These are phyloP conservation scores for Epichloe gansuensis DNA, from an alignment of 2,329 filamentous ascomycete species.

Conservation along the genomic window DNA sequence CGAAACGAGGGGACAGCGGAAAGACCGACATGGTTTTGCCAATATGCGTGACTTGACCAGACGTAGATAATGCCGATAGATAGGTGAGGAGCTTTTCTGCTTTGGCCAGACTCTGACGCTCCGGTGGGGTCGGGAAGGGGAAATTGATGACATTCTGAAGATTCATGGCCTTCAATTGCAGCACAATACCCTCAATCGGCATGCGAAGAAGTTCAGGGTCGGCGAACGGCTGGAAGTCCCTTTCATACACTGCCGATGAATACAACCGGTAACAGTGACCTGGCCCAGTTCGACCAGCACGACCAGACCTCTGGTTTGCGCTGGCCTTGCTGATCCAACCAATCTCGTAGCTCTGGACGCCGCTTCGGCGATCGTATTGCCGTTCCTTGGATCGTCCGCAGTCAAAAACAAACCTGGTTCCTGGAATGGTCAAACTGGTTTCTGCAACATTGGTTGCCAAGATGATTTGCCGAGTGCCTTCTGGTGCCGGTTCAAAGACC, in stretches of 20 bases:
- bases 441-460: conserved; percentile 95
- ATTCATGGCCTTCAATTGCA: conserved; percentile 92
- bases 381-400: conserved; percentile 87
- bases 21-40: conserved; percentile 79
- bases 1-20: conserved; percentile 79
- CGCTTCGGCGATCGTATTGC: conserved; percentile 74
- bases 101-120: conserved; percentile 60
- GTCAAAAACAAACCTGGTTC: conserved; percentile 91
- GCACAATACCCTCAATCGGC: conserved; percentile 82
- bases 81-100: conserved; percentile 82
- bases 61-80: conserved; percentile 62
- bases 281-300: conserved; percentile 88
- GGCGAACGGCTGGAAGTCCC: conserved; percentile 75
- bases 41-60: conserved; percentile 64
- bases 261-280: conserved; percentile 94
- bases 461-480: conserved; percentile 74
- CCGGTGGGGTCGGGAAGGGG: conserved; percentile 86
- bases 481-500: conserved; percentile 77
- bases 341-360: conserved; percentile 90
- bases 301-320: conserved; percentile 80
- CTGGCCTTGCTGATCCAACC: conserved; percentile 97
- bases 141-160: conserved; percentile 85
- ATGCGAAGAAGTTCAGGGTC: conserved; percentile 83
- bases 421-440: conserved; percentile 92
- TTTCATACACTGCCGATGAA: conserved; percentile 85